Percentiles rank a stretch among this genome's conserved stretches.
phyloP scores from a whole-genome alignment of 192 early-diverging fungal genomes.

The Kappamyces sp. region DNA sequence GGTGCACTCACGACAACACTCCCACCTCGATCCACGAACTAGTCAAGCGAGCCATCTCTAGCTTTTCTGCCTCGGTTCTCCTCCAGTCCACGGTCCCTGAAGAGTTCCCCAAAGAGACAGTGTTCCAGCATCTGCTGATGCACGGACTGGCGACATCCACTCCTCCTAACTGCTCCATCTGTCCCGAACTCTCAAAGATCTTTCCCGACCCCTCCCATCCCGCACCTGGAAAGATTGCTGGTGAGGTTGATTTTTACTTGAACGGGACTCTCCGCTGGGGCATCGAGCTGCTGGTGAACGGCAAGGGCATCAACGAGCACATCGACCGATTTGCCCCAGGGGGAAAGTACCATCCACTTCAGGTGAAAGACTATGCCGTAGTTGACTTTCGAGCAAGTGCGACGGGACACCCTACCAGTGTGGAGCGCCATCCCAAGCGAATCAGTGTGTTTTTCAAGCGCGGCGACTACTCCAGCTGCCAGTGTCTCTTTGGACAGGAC shows the following conservation, averaged over 20 bases:
- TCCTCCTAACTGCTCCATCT: slow-evolving; percentile 16
- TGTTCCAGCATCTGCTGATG: slow-evolving; percentile 20
- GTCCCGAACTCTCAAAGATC: slow-evolving; percentile 20
- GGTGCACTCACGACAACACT: not conserved
- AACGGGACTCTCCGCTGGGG: slow-evolving; percentile 20
- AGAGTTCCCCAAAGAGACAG: slow-evolving; percentile 16
- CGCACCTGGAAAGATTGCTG: slow-evolving; percentile 16
- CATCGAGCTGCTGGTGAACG: slow-evolving; percentile 21
- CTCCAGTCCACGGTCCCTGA: not conserved
- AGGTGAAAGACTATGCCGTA: slow-evolving; percentile 15
- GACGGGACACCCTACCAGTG: slow-evolving; percentile 16
- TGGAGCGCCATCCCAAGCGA: slow-evolving; percentile 12
- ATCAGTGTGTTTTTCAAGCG: slow-evolving; percentile 16
- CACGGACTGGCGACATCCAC: slow-evolving; percentile 17
- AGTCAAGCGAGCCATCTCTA: no score
- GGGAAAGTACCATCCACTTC: slow-evolving; percentile 21
- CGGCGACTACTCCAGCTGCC: slow-evolving; percentile 10
- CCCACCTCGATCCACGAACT: no score
- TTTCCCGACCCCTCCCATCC: slow-evolving; percentile 6
- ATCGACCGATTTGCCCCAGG: slow-evolving; percentile 7
- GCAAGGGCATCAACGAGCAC: slow-evolving; percentile 19
- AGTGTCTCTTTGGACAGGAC: slow-evolving; percentile 5
- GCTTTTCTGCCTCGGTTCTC: no score
- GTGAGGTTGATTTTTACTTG: slow-evolving; percentile 25
- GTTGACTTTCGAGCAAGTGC: slow-evolving; percentile 16